These are phyloP conservation scores for Lindgomyces ingoldianus DNA, from an alignment of 495 filamentous ascomycete genomes.

Conservation along the genomic window DNA sequence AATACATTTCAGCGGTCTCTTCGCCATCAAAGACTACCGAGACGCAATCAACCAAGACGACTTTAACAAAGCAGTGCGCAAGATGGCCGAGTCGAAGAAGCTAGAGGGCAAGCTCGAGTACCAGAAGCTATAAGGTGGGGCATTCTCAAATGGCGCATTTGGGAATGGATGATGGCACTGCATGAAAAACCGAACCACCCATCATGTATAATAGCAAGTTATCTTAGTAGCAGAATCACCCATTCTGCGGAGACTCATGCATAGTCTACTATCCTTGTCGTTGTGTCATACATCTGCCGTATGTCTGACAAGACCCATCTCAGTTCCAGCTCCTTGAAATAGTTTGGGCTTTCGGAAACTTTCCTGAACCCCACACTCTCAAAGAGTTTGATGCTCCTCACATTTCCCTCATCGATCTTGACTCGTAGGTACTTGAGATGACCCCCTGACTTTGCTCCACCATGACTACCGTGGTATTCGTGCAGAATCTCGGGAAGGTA, in stretches of 20 bases:
- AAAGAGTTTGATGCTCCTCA: constrained; percentile 60
- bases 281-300: constrained; percentile 1
- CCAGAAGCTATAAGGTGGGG: constrained; percentile 75
- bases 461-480: constrained; percentile 54
- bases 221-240: constrained; percentile 5
- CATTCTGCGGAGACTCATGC: neutral
- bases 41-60: constrained; percentile 97
- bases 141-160: neutral
- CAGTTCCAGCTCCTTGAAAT: constrained; percentile 69
- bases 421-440: constrained; percentile 53
- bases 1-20: constrained; percentile 67
- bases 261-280: constrained; percentile 15
- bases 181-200: constrained; percentile 9
- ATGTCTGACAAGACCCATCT: constrained; percentile 37
- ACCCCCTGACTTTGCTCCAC: neutral
- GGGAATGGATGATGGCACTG: neutral
- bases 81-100: constrained; percentile 97
- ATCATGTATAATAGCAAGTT: constrained; percentile 23
- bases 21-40: constrained; percentile 95
- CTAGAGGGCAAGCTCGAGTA: constrained; percentile 97
- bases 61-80: constrained; percentile 97
- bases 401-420: constrained; percentile 62
- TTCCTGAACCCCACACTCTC: constrained; percentile 59
- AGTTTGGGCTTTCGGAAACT: constrained; percentile 54
- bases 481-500: constrained; percentile 54